Evolutionary conservation across 108 stramenopile genomes (phyloP).

Genomic region (Aurantiochytrium sp.): DNA sequence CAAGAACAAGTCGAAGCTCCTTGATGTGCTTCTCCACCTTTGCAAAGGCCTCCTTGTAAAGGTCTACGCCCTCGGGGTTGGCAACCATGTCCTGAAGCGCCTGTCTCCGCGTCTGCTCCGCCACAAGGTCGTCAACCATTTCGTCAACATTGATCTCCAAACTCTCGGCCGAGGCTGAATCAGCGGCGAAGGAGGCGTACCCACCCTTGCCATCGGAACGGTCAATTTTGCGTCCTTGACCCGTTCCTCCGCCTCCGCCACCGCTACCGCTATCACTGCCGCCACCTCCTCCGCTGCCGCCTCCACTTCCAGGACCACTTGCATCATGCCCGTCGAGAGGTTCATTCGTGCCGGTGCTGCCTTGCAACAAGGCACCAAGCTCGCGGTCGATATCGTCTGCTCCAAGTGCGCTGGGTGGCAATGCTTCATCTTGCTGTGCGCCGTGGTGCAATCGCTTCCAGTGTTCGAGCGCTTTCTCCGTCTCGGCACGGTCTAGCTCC

Average conservation of each 20-base stretch:
- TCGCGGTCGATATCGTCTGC: background rate
- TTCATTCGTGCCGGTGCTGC: background rate
- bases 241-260: background rate
- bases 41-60: constrained; percentile 27
- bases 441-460: background rate
- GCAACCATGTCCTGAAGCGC: background rate
- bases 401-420: no score
- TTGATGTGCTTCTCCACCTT: constrained; percentile 26
- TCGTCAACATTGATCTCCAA: background rate
- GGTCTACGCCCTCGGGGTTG: background rate
- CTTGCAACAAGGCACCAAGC: background rate
- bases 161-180: background rate
- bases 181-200: background rate
- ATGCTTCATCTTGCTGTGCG: background rate
- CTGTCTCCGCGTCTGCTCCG: background rate
- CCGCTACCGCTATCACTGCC: background rate
- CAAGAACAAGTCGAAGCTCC: constrained; percentile 48
- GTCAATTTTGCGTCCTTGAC: background rate
- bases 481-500: background rate
- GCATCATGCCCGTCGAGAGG: background rate
- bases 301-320: background rate
- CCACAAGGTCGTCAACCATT: background rate
- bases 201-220: background rate
- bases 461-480: background rate
- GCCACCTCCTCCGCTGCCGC: background rate